These are phyloP conservation scores for Perkinsus olseni DNA, from an alignment of 169 alveolate genomes.

Conservation along the genomic window DNA sequence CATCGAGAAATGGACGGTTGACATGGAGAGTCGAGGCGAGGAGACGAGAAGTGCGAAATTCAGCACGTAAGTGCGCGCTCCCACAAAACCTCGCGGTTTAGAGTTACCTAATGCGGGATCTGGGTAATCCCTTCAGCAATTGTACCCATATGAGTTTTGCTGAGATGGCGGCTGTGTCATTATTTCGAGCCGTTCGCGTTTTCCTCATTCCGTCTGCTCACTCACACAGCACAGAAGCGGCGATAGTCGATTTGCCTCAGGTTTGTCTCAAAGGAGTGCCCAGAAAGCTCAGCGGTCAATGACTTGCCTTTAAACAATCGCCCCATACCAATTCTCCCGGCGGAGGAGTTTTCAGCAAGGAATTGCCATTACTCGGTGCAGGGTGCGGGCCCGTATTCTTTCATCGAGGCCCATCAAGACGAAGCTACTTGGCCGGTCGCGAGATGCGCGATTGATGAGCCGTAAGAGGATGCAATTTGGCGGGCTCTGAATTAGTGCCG, in stretches of 20 bases:
- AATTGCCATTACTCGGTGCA: background rate
- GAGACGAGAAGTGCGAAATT: background rate
- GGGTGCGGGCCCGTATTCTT: background rate
- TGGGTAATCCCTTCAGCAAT: too few species aligned
- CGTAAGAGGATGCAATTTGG: background rate
- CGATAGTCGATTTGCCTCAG: background rate
- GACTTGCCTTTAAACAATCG: background rate
- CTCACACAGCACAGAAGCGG: too few species aligned
- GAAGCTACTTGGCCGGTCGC: background rate
- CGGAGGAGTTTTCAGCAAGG: background rate
- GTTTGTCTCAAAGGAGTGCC: background rate
- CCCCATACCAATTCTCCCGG: background rate
- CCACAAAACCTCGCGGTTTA: too few species aligned
- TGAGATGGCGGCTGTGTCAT: too few species aligned
- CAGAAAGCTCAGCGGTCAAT: background rate
- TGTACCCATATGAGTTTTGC: too few species aligned
- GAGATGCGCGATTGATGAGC: background rate
- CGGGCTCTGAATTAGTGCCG: too few species aligned
- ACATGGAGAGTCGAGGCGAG: background rate
- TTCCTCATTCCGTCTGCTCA: too few species aligned
- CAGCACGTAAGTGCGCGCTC: background rate
- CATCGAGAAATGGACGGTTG: background rate
- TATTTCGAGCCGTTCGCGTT: too few species aligned
- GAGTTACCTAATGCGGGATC: too few species aligned
- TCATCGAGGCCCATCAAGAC: background rate